Conservation (phyloP, 1,284 basidiomycete genomes). For the Dichomitus squalens region DNA sequence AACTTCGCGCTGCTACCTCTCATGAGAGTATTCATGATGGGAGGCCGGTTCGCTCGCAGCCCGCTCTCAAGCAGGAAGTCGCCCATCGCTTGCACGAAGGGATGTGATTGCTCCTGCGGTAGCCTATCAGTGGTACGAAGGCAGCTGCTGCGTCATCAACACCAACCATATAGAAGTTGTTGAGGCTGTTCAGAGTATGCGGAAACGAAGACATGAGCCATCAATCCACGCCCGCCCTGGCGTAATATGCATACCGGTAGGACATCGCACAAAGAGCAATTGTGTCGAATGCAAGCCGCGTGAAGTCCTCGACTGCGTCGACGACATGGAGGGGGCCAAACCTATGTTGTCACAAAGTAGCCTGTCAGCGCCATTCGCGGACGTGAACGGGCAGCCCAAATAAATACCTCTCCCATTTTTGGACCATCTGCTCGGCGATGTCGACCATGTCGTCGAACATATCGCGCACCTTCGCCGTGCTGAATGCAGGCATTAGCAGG, state of each 20-base stretch:
- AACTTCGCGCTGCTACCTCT: constrained; percentile 41
- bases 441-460: constrained; percentile 58
- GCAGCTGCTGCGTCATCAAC: background rate
- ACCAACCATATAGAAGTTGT: constrained; percentile 42
- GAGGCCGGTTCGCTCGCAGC: constrained; percentile 39
- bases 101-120: constrained; percentile 37
- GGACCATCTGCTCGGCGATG: constrained; percentile 48
- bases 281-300: constrained; percentile 50
- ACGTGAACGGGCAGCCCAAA: background rate
- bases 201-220: background rate
- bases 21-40: constrained; percentile 40
- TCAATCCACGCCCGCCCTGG: background rate
- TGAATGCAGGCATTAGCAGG: constrained; percentile 55
- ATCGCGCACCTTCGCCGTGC: constrained; percentile 44
- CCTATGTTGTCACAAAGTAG: constrained; percentile 21
- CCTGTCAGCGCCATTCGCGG: background rate
- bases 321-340: constrained; percentile 46
- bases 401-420: constrained; percentile 48
- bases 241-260: constrained; percentile 36
- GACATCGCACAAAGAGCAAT: constrained; percentile 49
- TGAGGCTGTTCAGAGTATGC: constrained; percentile 30
- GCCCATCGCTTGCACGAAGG: constrained; percentile 47
- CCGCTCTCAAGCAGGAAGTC: constrained; percentile 45
- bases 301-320: constrained; percentile 50
- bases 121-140: constrained; percentile 7